A percentile compares a stretch with the other conserved stretches of the same genome.
phyloP scores from a whole-genome alignment of 1,139 yeast genomes.

The Geotrichum macrosporum region DNA sequence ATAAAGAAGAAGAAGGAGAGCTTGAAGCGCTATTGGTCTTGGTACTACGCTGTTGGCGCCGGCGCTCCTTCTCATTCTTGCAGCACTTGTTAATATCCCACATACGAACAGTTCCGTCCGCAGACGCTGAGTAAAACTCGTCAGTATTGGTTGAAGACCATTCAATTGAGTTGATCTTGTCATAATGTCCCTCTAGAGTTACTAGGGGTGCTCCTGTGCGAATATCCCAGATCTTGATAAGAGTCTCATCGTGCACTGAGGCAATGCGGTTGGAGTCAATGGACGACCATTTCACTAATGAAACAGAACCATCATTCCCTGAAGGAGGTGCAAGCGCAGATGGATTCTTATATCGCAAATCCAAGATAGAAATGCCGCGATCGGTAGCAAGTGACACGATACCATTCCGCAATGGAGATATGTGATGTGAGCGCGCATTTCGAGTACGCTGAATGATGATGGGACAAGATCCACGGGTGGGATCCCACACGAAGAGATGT shows the following conservation, averaged over 20 bases:
- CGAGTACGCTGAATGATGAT: conserved; percentile 49
- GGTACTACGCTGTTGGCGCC: neutral
- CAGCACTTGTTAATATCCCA: conserved; percentile 54
- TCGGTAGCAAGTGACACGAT: conserved; percentile 60
- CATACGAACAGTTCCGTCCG: conserved; percentile 67
- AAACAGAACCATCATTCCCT: conserved; percentile 38
- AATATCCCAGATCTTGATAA: conserved; percentile 71
- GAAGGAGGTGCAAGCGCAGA: conserved; percentile 46
- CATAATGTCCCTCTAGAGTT: conserved; percentile 54
- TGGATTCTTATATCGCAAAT: conserved; percentile 47
- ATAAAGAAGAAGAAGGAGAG: neutral
- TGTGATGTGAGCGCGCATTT: conserved; percentile 53
- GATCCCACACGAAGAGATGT: conserved; percentile 69
- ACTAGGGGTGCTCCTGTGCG: conserved; percentile 52
- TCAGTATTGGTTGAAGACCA: conserved; percentile 51
- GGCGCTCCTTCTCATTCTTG: conserved; percentile 4
- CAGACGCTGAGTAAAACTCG: conserved; percentile 61
- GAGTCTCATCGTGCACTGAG: conserved; percentile 57
- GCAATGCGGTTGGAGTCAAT: conserved; percentile 58
- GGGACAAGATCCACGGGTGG: conserved; percentile 52
- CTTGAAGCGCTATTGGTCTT: too few species aligned
- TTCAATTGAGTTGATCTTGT: conserved; percentile 51
- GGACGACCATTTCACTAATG: conserved; percentile 60
- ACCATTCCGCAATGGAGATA: conserved; percentile 48
- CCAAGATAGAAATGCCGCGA: conserved; percentile 68